Conservation (phyloP, 2,329 filamentous ascomycete genomes). For the Fusarium pseudonygamai region DNA sequence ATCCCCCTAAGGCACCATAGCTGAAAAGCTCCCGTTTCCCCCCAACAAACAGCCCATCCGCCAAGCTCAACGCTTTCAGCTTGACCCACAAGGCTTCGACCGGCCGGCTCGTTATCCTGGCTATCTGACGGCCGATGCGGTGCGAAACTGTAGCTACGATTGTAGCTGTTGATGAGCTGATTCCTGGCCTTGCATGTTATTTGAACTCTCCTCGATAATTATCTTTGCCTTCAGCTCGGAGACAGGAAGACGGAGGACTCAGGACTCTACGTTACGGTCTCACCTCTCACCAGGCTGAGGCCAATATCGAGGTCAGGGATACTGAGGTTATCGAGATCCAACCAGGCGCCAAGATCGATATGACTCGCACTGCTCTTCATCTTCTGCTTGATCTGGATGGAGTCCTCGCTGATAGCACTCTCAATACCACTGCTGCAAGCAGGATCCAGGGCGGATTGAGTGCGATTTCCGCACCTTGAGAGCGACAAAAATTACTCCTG, state of each 20-base stretch:
- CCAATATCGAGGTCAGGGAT: not conserved
- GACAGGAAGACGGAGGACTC: not conserved
- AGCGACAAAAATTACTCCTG: not conserved
- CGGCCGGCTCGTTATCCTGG: accelerated
- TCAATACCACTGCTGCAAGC: not conserved
- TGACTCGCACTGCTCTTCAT: not conserved
- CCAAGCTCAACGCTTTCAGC: not conserved
- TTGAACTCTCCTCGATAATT: not conserved
- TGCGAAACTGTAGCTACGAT: not conserved
- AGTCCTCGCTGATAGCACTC: not conserved
- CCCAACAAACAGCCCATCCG: not conserved
- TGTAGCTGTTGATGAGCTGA: not conserved
- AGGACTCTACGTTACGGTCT: not conserved
- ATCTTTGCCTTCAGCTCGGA: not conserved
- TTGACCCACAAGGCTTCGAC: not conserved
- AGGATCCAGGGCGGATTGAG: not conserved
- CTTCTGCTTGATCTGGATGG: not conserved
- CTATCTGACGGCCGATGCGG: not conserved
- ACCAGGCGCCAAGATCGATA: accelerated
- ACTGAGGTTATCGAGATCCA: not conserved
- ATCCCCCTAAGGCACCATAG: not conserved
- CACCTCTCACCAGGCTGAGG: not conserved
- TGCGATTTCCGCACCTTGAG: too few relatives aligned
- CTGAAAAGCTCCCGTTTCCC: not conserved
- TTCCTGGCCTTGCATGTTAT: not conserved